These are phyloP conservation scores for Vicia faba DNA, from an alignment of 306 rosid species.

Conservation along the genomic window DNA sequence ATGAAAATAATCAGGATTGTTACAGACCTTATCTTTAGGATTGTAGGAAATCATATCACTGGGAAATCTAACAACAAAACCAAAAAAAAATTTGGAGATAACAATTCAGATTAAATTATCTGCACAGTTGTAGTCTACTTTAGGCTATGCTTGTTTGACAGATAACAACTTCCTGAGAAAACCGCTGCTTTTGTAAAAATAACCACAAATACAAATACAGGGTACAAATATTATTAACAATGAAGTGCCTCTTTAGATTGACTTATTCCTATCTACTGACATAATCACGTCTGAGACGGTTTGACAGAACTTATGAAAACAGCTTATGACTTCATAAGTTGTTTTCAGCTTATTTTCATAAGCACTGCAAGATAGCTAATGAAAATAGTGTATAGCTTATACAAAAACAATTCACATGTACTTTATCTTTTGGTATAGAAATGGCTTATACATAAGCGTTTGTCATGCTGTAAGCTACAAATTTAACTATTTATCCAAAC, in stretches of 20 bases:
- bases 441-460: no score
- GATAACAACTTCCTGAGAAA: conserved; percentile 29
- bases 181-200: conserved; percentile 1
- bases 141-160: conserved; percentile 17
- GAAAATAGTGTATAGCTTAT: no score
- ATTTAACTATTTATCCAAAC: no score
- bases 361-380: no score
- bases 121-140: conserved; percentile 13
- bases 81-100: conserved; percentile 8
- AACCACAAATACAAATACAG: conserved; percentile 12
- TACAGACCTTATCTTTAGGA: conserved; percentile 16
- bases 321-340: no score
- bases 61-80: conserved; percentile 18
- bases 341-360: no score
- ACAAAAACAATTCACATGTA: no score
- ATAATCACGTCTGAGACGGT: no score
- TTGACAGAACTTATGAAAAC: no score
- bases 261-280: no score
- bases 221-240: conserved; percentile 3
- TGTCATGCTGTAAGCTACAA: no score
- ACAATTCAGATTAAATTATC: conserved; percentile 26
- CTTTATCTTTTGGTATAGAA: no score
- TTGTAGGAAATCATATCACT: conserved; percentile 23
- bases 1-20: conserved; percentile 24
- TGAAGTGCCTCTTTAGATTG: neutral